These are phyloP conservation scores for Neophaeococcomyces mojaviensis DNA, from an alignment of 2,329 filamentous ascomycete species.

Conservation along the genomic window DNA sequence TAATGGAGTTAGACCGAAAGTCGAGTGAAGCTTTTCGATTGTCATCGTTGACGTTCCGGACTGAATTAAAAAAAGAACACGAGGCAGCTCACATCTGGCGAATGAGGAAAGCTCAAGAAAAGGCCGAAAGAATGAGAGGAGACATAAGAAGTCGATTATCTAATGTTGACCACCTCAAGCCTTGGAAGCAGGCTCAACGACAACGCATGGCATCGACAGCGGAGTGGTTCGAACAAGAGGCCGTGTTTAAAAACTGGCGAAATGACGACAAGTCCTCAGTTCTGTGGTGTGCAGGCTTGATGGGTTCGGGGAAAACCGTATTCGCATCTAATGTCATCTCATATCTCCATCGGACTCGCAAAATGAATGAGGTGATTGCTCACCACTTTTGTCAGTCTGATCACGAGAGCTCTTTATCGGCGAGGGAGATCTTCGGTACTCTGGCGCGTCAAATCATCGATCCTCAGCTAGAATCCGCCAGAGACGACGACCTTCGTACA, in stretches of 20 bases:
- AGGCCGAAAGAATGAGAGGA: slow-evolving; percentile 5
- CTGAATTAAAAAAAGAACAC: not conserved
- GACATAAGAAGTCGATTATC: slow-evolving; percentile 11
- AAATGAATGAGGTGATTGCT: slow-evolving; percentile 10
- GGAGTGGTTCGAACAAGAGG: slow-evolving; percentile 12
- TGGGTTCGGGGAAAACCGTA: slow-evolving; percentile 22
- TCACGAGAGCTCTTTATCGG: slow-evolving; percentile 15
- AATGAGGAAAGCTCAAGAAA: not conserved
- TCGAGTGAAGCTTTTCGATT: not conserved
- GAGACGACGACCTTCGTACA: not conserved
- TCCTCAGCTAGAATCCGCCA: slow-evolving; percentile 4
- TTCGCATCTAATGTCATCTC: slow-evolving; percentile 18
- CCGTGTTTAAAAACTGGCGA: slow-evolving; percentile 14
- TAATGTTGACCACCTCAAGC: slow-evolving; percentile 12
- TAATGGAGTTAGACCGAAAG: slow-evolving; percentile 1
- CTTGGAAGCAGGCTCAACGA: slow-evolving; percentile 17
- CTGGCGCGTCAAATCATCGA: slow-evolving; percentile 19
- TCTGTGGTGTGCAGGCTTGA: slow-evolving; percentile 20
- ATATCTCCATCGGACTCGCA: slow-evolving; percentile 10
- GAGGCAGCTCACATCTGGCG: slow-evolving; percentile 7
- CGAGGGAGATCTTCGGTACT: slow-evolving; percentile 19
- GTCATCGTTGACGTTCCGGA: not conserved
- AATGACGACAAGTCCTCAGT: slow-evolving; percentile 3
- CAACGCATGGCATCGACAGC: slow-evolving; percentile 13
- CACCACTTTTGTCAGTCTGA: slow-evolving; percentile 20